Evolutionary conservation across 2,329 filamentous ascomycete genomes (phyloP), one percentile per base, ranked within the genome.

Genomic region (Zarea fungicola): DNA sequence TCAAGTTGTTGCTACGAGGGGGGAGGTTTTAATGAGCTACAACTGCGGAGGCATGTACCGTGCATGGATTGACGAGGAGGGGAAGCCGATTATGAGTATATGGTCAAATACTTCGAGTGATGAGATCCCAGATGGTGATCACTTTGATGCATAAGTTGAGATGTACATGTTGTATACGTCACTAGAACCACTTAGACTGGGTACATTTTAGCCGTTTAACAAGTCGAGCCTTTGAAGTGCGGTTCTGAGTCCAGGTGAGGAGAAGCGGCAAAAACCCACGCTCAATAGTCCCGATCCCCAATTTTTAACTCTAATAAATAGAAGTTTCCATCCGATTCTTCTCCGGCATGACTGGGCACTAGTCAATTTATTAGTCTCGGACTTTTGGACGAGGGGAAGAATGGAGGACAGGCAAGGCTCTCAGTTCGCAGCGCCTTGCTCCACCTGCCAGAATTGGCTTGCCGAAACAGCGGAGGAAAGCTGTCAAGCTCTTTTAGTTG

Each of bases 1-100:
- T 0, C 55, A 56, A n/a, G 58, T 72, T 5, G 61, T 76, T 2
- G 67, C 68, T 2, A 63, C 65, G 2, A 59, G 68, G 13, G 71
- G 70, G 1, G 72, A 77, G 44, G 74, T 95, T 6, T 68, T 91
- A 14, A 85, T 83, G 63, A 87, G 91, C 58, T 90, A 84, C 63
- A 95, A 96, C 62, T 93, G 87, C 57, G 86, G 84, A 5, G 90
- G 90, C 0, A 91, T 96, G 87, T 93, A 90, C 61, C 77, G 89
- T 18, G 89, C 88, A 1, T 92, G 85, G 77, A 70, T 87, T 18
- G 78, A 87, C 54, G 76, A 83, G 4, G 61, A 78, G 1, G 85
- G 83, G 0, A 69, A 70, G 50, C 70, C 75, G 16, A 70, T 74
- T 21, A 79, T 82, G 60, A 76, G 77, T 48, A 53, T 67, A 28